Percentiles rank a stretch among this genome's conserved stretches.
phyloP scores from a whole-genome alignment of 441 rosid genomes.

The Adansonia rubrostipa region DNA sequence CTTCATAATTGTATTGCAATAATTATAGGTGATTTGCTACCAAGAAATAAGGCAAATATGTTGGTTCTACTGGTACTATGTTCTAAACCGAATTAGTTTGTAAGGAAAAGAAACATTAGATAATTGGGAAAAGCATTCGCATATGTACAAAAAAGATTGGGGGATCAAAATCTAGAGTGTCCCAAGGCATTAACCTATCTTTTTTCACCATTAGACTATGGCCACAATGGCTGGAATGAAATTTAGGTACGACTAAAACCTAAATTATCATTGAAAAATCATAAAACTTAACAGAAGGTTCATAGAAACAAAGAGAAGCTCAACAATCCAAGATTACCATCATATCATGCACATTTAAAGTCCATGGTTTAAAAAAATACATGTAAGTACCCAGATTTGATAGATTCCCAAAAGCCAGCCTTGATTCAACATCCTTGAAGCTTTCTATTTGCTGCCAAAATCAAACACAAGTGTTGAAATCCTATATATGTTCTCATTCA shows the following conservation, averaged over 20 bases:
- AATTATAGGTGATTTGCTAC: neutral
- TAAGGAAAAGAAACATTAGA: neutral
- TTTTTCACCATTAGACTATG: neutral
- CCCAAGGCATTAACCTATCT: neutral
- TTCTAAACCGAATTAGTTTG: neutral
- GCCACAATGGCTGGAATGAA: neutral
- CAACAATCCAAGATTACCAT: constrained; percentile 3
- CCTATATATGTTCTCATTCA: neutral
- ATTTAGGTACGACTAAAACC: constrained; percentile 8
- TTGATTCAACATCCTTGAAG: constrained; percentile 57
- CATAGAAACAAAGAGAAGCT: neutral
- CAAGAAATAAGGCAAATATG: constrained; percentile 5
- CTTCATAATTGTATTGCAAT: neutral
- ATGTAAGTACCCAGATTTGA: constrained; percentile 71
- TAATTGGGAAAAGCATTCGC: neutral
- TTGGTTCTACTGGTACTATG: constrained; percentile 1
- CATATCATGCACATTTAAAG: neutral
- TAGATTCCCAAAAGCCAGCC: constrained; percentile 81
- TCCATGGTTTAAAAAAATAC: constrained; percentile 11
- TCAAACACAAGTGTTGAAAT: neutral
- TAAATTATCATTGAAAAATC: neutral
- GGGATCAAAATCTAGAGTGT: neutral
- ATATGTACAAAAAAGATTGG: neutral
- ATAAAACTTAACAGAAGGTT: constrained; percentile 9
- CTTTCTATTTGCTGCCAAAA: constrained; percentile 61